Evolutionary conservation across 257 asterid species (phyloP), one percentile per base, ranked within the genome.

Genomic region (Scutellaria barbata): DNA sequence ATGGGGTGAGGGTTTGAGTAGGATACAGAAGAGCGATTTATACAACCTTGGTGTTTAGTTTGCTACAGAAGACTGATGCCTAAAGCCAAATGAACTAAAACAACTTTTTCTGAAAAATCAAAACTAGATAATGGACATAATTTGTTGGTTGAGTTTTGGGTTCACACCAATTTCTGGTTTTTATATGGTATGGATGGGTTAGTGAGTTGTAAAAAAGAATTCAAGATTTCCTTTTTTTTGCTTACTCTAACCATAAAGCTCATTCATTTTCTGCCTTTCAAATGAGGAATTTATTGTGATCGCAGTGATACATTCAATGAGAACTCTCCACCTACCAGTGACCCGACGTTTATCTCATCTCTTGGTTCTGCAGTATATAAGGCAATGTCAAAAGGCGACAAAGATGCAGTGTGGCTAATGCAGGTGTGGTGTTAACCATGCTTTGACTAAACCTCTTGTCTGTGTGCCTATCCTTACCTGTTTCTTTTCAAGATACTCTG

Each of bases 391-490:
- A 84, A 79, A 80, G 98, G 85, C 59, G 81, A 93, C 73, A 82
- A 78, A 76, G 90, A 93, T 82, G 98, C 98, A 58, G 92, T 93
- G 74, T 94, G 99, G 99, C 87, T 94, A 75, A 94, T 94, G 99
- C 99, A 94, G 84, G 98, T 94, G 85, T 79, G 88, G 65, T 74
- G 60, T 72, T 73, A 18, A 58, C 18, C 73, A 67, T 78, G 40
- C 65, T 20, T 65, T 65, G 16, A 37, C 76, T 63, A 25, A 33
- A 39, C 55, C 65, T 72, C 52, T 10, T 30, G 35, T 33, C 46
- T 43, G 20, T 14, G 11, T 41, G 17, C 22, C 68, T 53, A 35
- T 25, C 6, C 8, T 74, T 40, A 43, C 8, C 7, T 7, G 20
- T 39, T 35, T 22, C 10, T 53, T 42, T 25, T 20, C 12, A 50